Evolutionary conservation across 257 asterid species (phyloP).

Genomic region (Solanum dulcamara): DNA sequence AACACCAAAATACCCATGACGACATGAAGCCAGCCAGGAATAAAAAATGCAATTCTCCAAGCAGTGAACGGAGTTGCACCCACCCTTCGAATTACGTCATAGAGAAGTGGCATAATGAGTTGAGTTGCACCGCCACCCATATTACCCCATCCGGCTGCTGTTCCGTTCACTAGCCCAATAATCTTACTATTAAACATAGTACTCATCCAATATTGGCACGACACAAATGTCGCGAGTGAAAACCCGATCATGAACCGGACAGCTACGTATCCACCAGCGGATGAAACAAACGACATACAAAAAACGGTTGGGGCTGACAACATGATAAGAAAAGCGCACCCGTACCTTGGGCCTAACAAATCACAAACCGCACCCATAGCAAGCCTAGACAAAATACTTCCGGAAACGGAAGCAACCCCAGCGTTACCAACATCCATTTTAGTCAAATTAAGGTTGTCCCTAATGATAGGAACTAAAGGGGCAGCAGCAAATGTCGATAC

Average conservation of each 20-base stretch:
- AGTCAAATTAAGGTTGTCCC: slow-evolving; percentile 40
- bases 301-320: slow-evolving; percentile 47
- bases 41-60: slow-evolving; percentile 55
- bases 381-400: slow-evolving; percentile 51
- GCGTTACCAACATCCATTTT: slow-evolving; percentile 46
- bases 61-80: slow-evolving; percentile 50
- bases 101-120: slow-evolving; percentile 50
- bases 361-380: slow-evolving; percentile 51
- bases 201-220: slow-evolving; percentile 55
- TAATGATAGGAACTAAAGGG: slow-evolving; percentile 52
- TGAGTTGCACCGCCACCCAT: slow-evolving; percentile 77
- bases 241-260: slow-evolving; percentile 61
- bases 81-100: slow-evolving; percentile 15
- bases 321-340: slow-evolving; percentile 44
- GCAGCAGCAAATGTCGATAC: slow-evolving; percentile 59
- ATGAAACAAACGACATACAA: slow-evolving; percentile 35
- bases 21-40: slow-evolving; percentile 54
- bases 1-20: slow-evolving; percentile 49
- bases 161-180: slow-evolving; percentile 44
- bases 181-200: slow-evolving; percentile 41
- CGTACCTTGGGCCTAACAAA: slow-evolving; percentile 38
- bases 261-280: slow-evolving; percentile 28
- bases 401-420: slow-evolving; percentile 54
- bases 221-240: slow-evolving; percentile 55
- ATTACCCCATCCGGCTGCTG: slow-evolving; percentile 68